phyloP scores from a whole-genome alignment of 176 grass and related monocot genomes.

The Hordeum marinum region DNA sequence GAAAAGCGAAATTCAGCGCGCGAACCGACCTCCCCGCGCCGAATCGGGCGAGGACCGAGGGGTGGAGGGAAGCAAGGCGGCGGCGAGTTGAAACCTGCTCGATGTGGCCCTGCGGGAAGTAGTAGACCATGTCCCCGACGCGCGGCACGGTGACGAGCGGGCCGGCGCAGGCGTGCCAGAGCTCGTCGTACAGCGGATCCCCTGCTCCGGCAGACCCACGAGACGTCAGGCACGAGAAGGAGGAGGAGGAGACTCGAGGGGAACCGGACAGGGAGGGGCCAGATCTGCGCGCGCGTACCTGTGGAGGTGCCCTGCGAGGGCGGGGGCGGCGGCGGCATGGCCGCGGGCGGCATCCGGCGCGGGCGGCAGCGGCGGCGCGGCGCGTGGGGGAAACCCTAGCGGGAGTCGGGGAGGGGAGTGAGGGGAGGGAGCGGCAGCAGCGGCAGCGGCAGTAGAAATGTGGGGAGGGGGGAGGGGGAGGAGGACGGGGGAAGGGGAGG shows the following conservation, averaged over 20 bases:
- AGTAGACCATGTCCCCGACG: conserved; percentile 66
- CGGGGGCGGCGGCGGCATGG: conserved; percentile 25
- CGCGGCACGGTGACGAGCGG: conserved; percentile 79
- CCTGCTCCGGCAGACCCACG: background rate
- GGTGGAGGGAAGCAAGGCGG: too few species aligned
- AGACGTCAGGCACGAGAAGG: background rate
- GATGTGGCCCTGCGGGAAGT: conserved; percentile 96
- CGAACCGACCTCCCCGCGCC: background rate
- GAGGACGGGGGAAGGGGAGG: background rate
- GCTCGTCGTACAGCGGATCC: conserved; percentile 73
- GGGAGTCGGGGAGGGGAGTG: background rate
- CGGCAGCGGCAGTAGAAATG: conserved; percentile 23
- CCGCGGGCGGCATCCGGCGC: conserved; percentile 13
- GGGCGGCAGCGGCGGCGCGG: conserved; percentile 6
- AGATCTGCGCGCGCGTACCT: conserved; percentile 48
- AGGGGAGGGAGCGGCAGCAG: background rate
- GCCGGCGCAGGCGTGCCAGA: conserved; percentile 88
- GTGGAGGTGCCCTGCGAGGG: background rate
- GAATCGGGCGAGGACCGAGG: background rate
- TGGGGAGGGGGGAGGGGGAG: background rate
- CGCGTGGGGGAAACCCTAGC: conserved; percentile 26
- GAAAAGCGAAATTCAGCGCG: conserved; percentile 1
- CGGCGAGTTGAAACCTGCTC: conserved; percentile 55
- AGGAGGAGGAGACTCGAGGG: background rate
- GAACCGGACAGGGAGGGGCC: background rate